Evolutionary conservation across 2,329 filamentous ascomycete genomes (phyloP), one percentile per base, ranked within the genome.

Genomic region (Leptodontidium sp.): DNA sequence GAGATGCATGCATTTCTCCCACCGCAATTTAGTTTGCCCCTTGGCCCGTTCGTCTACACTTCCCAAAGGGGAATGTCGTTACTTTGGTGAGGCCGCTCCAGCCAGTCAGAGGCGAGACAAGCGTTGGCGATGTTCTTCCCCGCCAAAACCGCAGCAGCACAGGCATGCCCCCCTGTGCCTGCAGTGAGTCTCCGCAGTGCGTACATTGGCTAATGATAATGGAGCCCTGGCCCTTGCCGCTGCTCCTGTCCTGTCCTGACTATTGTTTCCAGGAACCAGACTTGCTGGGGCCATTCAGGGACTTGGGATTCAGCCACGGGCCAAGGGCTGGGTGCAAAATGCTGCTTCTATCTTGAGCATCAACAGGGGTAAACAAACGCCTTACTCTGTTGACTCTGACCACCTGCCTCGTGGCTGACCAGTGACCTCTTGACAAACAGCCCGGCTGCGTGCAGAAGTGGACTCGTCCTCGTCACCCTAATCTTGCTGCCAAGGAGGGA

Each of bases 221-320:
- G 29, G 29, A 32, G 29, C 29, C 29, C 29, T 32, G 29, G 29
- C 29, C 29, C 29, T 32, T 32, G 29, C 29, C 29, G 29, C 29
- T 32, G 29, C 29, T 32, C 29, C 8, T 47, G n/a, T 17, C 6
- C 15, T n/a, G 21, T 14, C 47, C 43, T 52, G 47, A n/a, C 55
- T 40, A 43, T 61, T n/a, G 52, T 50, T 4, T 59, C 55, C 55
- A 66, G 64, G 64, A 61, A 66, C 64, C 64, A 52, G 40, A 52
- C 43, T 66, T 4, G 7, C 32, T 29, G 29, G 40, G 49, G 45
- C 55, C 53, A 66, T n/a, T 35, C 45, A 61, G 29, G 15, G 32
- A 43, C 55, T 26, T 4, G 21, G 26, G 32, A 61, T 21, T 38
- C 43, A 61, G 43, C 64, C 40, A 38, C 32, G n/a, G 17, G 4